A percentile compares a stretch with the other conserved stretches of the same genome.
phyloP scores from a whole-genome alignment of 495 filamentous ascomycete species.

The Annulohypoxylon stygium region DNA sequence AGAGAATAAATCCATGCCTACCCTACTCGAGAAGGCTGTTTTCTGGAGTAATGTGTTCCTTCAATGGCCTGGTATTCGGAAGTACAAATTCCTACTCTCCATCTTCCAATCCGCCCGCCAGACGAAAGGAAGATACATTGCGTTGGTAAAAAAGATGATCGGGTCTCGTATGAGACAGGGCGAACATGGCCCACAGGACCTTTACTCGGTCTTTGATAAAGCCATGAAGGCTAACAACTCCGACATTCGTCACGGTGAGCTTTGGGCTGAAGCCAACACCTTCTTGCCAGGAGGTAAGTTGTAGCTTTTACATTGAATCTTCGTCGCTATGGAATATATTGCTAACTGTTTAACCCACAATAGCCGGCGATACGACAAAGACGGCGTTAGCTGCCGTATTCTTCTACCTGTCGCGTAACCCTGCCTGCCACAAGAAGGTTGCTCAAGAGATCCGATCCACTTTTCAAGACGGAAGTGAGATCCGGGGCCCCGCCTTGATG shows the following conservation, averaged over 20 bases:
- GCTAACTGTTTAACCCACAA: neutral
- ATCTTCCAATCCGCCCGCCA: neutral
- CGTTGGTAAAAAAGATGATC: constrained; percentile 33
- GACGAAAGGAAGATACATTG: constrained; percentile 19
- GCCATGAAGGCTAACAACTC: constrained; percentile 42
- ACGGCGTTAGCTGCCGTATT: constrained; percentile 19
- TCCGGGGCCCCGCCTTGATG: constrained; percentile 58
- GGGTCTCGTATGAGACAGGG: constrained; percentile 26
- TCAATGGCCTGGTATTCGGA: constrained; percentile 16
- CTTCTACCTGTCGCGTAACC: constrained; percentile 51
- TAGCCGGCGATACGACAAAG: constrained; percentile 30
- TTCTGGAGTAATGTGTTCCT: neutral
- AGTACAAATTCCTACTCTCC: constrained; percentile 14
- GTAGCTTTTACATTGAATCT: too few species aligned
- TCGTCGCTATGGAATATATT: neutral
- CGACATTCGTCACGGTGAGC: constrained; percentile 11
- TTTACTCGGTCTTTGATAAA: constrained; percentile 56
- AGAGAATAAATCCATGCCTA: constrained; percentile 20
- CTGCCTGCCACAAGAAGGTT: constrained; percentile 55
- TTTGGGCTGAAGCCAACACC: constrained; percentile 41
- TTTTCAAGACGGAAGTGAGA: constrained; percentile 55
- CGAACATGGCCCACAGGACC: constrained; percentile 31
- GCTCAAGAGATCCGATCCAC: constrained; percentile 54
- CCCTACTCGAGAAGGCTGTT: neutral
- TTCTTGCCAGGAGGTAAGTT: constrained; percentile 40